Evolutionary conservation across 225 moss, liverwort and hornwort genomes (phyloP).

Genomic region (Climacium dendroides): DNA sequence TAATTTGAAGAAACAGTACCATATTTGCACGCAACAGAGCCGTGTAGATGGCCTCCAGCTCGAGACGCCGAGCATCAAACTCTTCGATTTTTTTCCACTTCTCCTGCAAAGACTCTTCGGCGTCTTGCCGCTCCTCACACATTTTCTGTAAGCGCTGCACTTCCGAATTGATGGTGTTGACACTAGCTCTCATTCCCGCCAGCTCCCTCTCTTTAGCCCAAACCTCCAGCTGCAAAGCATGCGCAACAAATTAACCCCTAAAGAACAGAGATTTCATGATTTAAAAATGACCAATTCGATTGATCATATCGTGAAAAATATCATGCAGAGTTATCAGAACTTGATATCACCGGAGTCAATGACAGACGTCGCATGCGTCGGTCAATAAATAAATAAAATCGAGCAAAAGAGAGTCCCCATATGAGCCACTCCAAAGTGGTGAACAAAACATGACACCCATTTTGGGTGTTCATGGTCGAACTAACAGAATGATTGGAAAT

Average conservation of each 20-base stretch:
- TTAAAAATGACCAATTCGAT: neutral
- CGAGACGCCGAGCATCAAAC: constrained; percentile 81
- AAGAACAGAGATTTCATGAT: neutral
- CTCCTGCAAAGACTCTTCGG: constrained; percentile 78
- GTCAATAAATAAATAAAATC: neutral
- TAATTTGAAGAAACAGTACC: constrained; percentile 19
- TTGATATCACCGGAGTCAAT: neutral
- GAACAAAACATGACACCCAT: neutral
- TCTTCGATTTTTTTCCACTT: constrained; percentile 99
- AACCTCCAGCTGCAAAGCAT: constrained; percentile 59
- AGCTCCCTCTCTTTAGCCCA: constrained; percentile 93
- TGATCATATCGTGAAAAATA: no score
- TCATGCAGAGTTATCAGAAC: neutral
- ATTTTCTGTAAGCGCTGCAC: constrained; percentile 84
- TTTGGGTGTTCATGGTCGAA: neutral
- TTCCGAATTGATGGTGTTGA: constrained; percentile 67
- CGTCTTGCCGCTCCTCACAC: constrained; percentile 91
- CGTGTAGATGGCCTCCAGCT: constrained; percentile 78
- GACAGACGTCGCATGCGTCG: neutral
- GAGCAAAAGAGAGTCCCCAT: neutral
- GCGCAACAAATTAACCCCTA: neutral
- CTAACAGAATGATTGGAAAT: neutral
- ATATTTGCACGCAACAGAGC: constrained; percentile 80
- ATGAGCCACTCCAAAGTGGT: neutral
- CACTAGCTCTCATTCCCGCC: constrained; percentile 86